Evolutionary conservation across 192 early-diverging fungal species (phyloP).

Genomic region (Rhizophagus sp.): DNA sequence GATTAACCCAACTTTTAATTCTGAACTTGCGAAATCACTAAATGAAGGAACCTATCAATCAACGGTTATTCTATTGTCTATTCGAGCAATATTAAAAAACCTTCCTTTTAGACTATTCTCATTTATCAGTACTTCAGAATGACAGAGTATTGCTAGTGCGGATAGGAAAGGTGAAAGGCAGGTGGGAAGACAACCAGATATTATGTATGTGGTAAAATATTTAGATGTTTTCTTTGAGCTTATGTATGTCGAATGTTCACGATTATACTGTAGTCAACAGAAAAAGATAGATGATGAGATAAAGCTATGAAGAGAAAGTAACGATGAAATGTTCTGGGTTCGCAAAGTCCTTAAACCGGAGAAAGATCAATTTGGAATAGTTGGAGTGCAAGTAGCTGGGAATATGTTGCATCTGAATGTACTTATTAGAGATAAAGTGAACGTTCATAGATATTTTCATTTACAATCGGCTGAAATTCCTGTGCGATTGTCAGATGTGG

Average conservation of each 20-base stretch:
- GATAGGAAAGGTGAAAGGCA: background rate
- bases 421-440: too few relatives aligned
- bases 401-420: too few relatives aligned
- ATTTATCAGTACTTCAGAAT: constrained; percentile 7
- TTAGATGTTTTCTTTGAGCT: constrained; percentile 12
- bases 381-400: too few relatives aligned
- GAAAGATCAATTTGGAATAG: too few relatives aligned
- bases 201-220: constrained; percentile 2
- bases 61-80: constrained; percentile 11
- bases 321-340: too few relatives aligned
- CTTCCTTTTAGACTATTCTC: background rate
- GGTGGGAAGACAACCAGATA: background rate
- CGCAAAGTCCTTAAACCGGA: too few relatives aligned
- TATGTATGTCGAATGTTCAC: background rate
- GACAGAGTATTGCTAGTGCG: constrained; percentile 10
- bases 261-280: too few relatives aligned
- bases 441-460: too few relatives aligned
- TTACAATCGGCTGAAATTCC: too few relatives aligned
- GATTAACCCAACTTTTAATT: constrained; percentile 6
- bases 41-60: constrained; percentile 22
- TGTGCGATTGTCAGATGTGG: too few relatives aligned
- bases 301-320: too few relatives aligned
- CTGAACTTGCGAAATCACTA: background rate
- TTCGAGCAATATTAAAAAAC: constrained; percentile 14
- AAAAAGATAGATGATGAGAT: too few relatives aligned